A percentile compares a stretch with the other conserved stretches of the same genome.
phyloP scores from a whole-genome alignment of 495 filamentous ascomycete species.

The Talaromyces thailandensis region DNA sequence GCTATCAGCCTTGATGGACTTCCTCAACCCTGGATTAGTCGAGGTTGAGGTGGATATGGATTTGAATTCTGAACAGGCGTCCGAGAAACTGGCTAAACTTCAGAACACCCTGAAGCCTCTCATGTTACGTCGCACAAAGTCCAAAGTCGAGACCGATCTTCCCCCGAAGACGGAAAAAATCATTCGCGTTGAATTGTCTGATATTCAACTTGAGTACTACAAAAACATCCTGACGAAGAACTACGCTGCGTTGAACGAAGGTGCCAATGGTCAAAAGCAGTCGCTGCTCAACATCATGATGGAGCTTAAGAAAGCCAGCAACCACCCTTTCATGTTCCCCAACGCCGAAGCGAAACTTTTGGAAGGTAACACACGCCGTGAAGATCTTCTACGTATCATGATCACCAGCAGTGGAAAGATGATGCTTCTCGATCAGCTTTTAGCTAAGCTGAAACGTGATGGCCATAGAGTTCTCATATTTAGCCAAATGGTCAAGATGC shows the following conservation, averaged over 20 bases:
- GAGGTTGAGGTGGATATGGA: constrained; percentile 86
- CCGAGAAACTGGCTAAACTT: constrained; percentile 59
- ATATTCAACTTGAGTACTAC: constrained; percentile 95
- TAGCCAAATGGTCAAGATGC: constrained; percentile 99
- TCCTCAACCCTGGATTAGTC: constrained; percentile 85
- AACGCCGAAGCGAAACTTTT: constrained; percentile 84
- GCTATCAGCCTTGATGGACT: constrained; percentile 84
- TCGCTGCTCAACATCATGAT: constrained; percentile 99
- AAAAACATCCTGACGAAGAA: constrained; percentile 97
- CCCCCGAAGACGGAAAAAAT: constrained; percentile 98
- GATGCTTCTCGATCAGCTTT: constrained; percentile 92
- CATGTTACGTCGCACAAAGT: constrained; percentile 94
- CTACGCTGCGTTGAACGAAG: constrained; percentile 88
- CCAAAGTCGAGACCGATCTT: constrained; percentile 90
- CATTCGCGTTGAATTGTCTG: constrained; percentile 90
- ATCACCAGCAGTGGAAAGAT: constrained; percentile 98
- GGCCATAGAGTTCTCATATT: constrained; percentile 95
- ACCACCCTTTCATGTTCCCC: constrained; percentile 96
- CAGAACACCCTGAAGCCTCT: constrained; percentile 73
- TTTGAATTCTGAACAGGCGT: constrained; percentile 57
- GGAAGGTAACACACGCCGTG: constrained; percentile 62
- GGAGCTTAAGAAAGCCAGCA: constrained; percentile 98
- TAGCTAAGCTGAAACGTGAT: constrained; percentile 83
- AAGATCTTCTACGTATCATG: constrained; percentile 80
- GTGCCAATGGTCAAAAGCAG: constrained; percentile 78